Conservation (phyloP, 2,329 filamentous ascomycete genomes). For the Cadophora sp. region DNA sequence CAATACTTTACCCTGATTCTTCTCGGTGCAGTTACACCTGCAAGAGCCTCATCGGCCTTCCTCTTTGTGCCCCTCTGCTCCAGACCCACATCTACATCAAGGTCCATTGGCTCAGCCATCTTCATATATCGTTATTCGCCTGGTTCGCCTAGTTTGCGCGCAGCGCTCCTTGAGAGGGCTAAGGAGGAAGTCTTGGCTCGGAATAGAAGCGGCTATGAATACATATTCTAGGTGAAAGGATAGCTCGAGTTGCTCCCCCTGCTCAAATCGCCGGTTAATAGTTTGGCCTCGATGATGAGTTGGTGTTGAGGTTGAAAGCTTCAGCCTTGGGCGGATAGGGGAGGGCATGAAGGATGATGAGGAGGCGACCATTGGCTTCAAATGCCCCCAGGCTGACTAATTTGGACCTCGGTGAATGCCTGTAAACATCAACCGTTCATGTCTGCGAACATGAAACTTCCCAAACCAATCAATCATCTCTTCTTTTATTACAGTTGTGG, state of each 20-base stretch:
- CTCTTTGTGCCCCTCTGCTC: constrained; percentile 51
- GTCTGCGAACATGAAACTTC: neutral
- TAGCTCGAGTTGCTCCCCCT: neutral
- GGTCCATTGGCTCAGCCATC: constrained; percentile 51
- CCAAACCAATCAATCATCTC: neutral
- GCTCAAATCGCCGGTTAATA: neutral
- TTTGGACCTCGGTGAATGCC: no score
- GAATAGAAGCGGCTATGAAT: neutral
- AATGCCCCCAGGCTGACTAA: constrained; percentile 15
- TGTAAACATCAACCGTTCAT: neutral
- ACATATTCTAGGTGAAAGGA: neutral
- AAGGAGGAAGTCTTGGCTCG: neutral
- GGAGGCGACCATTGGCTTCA: neutral
- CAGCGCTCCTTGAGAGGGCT: neutral
- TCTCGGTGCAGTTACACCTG: constrained; percentile 51
- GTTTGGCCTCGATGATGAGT: neutral
- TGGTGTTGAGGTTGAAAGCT: neutral
- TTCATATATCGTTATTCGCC: constrained; percentile 11
- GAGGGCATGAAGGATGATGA: neutral
- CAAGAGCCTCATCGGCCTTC: constrained; percentile 53
- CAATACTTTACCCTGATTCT: constrained; percentile 52
- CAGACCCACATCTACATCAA: constrained; percentile 49
- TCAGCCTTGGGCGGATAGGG: neutral
- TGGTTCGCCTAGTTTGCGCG: neutral
- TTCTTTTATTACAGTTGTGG: neutral